These are phyloP conservation scores for Potentilla sterilis DNA, from an alignment of 306 rosid genomes.

Conservation along the genomic window DNA sequence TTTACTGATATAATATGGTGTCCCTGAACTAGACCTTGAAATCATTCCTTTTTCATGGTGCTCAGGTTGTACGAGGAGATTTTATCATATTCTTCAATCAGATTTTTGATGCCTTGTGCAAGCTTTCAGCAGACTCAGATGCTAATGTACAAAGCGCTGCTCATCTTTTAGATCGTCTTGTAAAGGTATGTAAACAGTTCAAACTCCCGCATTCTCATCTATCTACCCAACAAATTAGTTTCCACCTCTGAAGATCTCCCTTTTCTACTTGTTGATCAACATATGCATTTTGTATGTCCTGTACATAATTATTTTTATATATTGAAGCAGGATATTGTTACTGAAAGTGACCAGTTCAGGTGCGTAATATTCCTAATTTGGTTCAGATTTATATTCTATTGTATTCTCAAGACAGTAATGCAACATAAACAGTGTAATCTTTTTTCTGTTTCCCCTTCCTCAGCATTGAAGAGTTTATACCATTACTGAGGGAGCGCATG, in stretches of 20 bases:
- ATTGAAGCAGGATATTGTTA: constrained; percentile 91
- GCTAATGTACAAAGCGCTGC: constrained; percentile 98
- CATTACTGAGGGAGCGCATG: constrained; percentile 98
- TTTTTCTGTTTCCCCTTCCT: constrained; percentile 26
- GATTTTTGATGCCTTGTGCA: constrained; percentile 97
- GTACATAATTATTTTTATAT: constrained; percentile 33
- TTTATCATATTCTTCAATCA: constrained; percentile 91
- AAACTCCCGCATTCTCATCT: constrained; percentile 17
- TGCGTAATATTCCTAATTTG: constrained; percentile 34
- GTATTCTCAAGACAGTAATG: not conserved
- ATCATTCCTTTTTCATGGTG: constrained; percentile 18
- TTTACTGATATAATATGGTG: constrained; percentile 9
- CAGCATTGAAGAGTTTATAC: constrained; percentile 98
- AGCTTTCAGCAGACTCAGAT: constrained; percentile 97
- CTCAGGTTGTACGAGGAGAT: constrained; percentile 98
- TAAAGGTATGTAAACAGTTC: constrained; percentile 53
- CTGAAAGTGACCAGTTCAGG: constrained; percentile 99
- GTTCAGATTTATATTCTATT: constrained; percentile 21
- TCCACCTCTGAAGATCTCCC: constrained; percentile 18
- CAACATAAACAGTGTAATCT: constrained; percentile 21
- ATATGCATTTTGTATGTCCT: constrained; percentile 11
- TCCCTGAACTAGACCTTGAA: constrained; percentile 33
- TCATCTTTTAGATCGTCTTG: constrained; percentile 94
- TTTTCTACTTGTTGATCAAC: constrained; percentile 22
- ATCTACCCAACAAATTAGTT: not conserved